phyloP scores from a whole-genome alignment of 192 early-diverging fungal genomes.

The Chytriomyces sp. region DNA sequence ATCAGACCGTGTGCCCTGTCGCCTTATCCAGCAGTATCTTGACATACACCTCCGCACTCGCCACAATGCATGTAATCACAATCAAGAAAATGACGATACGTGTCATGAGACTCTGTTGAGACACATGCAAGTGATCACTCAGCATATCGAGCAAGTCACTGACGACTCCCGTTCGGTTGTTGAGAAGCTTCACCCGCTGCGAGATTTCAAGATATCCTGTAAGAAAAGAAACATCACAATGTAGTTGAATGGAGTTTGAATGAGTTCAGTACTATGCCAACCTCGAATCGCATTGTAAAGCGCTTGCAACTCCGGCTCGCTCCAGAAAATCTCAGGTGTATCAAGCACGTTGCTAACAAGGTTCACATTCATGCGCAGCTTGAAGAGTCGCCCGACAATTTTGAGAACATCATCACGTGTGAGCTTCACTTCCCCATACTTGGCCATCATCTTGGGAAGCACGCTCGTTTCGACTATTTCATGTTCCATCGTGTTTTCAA shows the following conservation, averaged over 20 bases:
- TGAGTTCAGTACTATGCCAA: constrained; percentile 30
- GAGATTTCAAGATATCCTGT: constrained; percentile 65
- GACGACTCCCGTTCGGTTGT: constrained; percentile 90
- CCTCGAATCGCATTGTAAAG: constrained; percentile 77
- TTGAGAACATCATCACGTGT: constrained; percentile 25
- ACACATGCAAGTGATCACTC: constrained; percentile 88
- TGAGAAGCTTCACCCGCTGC: constrained; percentile 79
- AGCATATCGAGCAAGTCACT: constrained; percentile 90
- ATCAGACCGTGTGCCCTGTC: too few relatives aligned
- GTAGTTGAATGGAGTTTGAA: background rate
- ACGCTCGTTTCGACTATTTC: constrained; percentile 84
- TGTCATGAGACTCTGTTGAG: constrained; percentile 88
- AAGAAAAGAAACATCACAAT: constrained; percentile 18
- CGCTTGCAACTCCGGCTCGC: constrained; percentile 72
- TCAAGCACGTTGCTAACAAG: constrained; percentile 80
- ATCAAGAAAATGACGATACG: constrained; percentile 97
- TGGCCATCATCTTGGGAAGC: constrained; percentile 91
- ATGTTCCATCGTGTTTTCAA: constrained; percentile 90
- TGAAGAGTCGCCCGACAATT: constrained; percentile 25
- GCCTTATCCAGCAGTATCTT: constrained; percentile 42
- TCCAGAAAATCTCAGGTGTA: constrained; percentile 73
- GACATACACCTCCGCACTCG: constrained; percentile 49
- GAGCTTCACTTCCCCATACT: constrained; percentile 78
- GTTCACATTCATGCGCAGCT: constrained; percentile 78
- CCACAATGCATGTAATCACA: constrained; percentile 55